These are phyloP conservation scores for Penicillium waksmanii DNA, from an alignment of 495 filamentous ascomycete genomes.

Conservation along the genomic window DNA sequence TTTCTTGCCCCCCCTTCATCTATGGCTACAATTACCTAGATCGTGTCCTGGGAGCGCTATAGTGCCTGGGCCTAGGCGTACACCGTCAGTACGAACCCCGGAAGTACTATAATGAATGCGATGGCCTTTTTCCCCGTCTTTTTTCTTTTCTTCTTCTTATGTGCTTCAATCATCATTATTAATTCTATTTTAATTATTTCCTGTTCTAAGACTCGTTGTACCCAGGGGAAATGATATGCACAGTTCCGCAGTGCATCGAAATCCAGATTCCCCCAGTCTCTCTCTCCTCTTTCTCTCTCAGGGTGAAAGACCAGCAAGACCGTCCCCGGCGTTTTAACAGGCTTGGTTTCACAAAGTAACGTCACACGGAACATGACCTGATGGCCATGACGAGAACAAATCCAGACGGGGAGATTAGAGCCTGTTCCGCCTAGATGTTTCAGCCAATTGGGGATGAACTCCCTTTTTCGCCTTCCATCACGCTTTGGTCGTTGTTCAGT, in stretches of 20 bases:
- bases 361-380: constrained; percentile 39
- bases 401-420: constrained; percentile 20
- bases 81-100: constrained; percentile 1
- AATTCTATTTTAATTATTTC: constrained; percentile 6
- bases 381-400: constrained; percentile 32
- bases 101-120: constrained; percentile 2
- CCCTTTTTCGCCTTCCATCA: constrained; percentile 1
- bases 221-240: constrained; percentile 37
- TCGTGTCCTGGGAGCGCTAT: not conserved
- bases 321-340: constrained; percentile 31
- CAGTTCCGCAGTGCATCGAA: constrained; percentile 25
- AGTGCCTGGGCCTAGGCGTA: not conserved
- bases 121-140: not conserved
- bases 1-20: constrained; percentile 6
- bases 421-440: constrained; percentile 22
- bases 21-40: not conserved
- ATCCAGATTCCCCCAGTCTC: constrained; percentile 21
- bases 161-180: not conserved
- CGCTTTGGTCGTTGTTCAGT: not conserved
- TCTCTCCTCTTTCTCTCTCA: not conserved
- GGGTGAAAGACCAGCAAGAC: constrained; percentile 28
- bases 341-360: constrained; percentile 41
- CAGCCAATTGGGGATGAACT: constrained; percentile 17
- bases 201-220: constrained; percentile 17
- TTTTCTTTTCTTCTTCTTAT: not conserved